Evolutionary conservation across 2,329 filamentous ascomycete species (phyloP).

Genomic region (Xylaria sp.): DNA sequence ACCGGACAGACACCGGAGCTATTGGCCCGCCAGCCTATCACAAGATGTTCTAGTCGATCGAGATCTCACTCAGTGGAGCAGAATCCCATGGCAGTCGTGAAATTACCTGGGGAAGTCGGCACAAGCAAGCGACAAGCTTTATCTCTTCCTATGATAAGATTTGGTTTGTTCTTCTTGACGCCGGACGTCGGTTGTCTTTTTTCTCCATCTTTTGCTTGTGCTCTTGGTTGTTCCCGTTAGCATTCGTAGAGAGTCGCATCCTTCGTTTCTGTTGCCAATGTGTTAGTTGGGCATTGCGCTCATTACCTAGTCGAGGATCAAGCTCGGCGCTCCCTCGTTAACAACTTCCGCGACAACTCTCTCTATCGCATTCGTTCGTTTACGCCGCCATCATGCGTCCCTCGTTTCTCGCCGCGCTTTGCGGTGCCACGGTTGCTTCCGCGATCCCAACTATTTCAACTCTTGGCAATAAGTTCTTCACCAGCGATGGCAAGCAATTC

Average conservation of each 20-base stretch:
- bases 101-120: conserved; percentile 21
- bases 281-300: not conserved
- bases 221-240: conserved; percentile 32
- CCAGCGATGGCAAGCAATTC: conserved; percentile 81
- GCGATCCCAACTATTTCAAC: conserved; percentile 62
- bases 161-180: conserved; percentile 10
- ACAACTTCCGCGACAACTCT: not conserved
- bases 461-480: conserved; percentile 87
- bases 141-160: conserved; percentile 15
- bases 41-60: conserved; percentile 18
- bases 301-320: conserved; percentile 12
- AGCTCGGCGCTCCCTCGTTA: conserved; percentile 13
- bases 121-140: conserved; percentile 21
- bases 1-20: conserved; percentile 8
- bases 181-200: conserved; percentile 9
- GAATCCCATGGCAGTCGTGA: conserved; percentile 15
- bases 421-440: conserved; percentile 49
- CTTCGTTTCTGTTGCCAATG: conserved; percentile 16
- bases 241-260: conserved; percentile 26
- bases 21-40: conserved; percentile 30
- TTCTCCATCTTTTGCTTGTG: conserved; percentile 18
- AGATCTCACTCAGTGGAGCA: conserved; percentile 21
- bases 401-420: conserved; percentile 50
- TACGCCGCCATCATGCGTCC: conserved; percentile 52
- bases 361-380: conserved; percentile 24